Evolutionary conservation across 2,329 filamentous ascomycete species (phyloP), one percentile per base, ranked within the genome.

Genomic region (Phialocephala sp.): DNA sequence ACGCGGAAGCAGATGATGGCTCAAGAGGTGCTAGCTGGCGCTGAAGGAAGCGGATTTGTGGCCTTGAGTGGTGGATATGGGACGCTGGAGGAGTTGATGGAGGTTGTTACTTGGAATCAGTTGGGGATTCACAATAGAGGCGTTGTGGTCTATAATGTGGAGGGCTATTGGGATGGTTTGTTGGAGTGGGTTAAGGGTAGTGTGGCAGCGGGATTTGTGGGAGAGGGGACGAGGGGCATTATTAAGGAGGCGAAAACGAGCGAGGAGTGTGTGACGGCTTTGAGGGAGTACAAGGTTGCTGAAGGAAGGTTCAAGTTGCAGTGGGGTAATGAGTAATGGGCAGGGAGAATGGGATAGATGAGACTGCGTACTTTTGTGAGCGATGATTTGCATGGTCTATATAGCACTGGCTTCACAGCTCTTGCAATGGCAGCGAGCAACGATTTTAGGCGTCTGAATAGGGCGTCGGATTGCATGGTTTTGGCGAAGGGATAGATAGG

Each of bases 1-100:
- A 94, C 92, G 50, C 88, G 95, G 69, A 99, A 99, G 83, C 88
- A 91, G 72, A 84, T 95, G 81, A 98, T 99, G 95, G 94, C 94
- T 8, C 84, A 88, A 73, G 91, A 94, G 77, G 93, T 98, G 18
- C 85, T 96, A 27, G 85, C 87, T 22, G 93, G 93, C 32, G 94
- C 91, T 0, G 88, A 89, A 0, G 94, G 94, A 0, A 90, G 88
- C 64, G 94, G 94, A 14, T 99, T 99, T 80, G 88, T 99, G 47
- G 93, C 93, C 35, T 81, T 99, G 66, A 88, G 87, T 63, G 94
- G 94, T 52, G 95, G 95, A 0, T 99, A 94, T 78, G 95, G 95
- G 22, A 99, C 95, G 1, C 85, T 98, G 77, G 95, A 99, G 81
- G 95, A 99, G 84, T 85, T 99, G 76, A 93, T 97, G 79, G 92